phyloP scores from a whole-genome alignment of 768 basidiomycete genomes.

The Naematelia aurantialba region DNA sequence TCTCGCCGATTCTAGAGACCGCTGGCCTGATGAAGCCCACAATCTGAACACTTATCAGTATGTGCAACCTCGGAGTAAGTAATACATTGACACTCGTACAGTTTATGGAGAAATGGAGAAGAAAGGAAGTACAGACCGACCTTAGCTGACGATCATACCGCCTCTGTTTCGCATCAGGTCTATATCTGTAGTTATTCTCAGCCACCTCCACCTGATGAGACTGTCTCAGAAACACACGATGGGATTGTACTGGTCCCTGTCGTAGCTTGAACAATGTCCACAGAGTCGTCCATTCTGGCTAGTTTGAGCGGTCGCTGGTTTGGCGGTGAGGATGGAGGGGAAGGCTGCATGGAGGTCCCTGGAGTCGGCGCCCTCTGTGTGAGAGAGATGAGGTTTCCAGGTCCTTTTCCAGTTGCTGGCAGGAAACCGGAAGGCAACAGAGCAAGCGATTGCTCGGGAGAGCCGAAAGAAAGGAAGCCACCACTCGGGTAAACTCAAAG shows the following conservation, averaged over 20 bases:
- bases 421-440: too few relatives aligned
- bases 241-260: slow-evolving; percentile 35
- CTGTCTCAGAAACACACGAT: slow-evolving; percentile 25
- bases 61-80: too few relatives aligned
- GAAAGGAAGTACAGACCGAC: slow-evolving; percentile 52
- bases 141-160: slow-evolving; percentile 93
- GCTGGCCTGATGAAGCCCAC: slow-evolving; percentile 90
- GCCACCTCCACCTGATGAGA: not conserved
- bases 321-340: slow-evolving; percentile 10
- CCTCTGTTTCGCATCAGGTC: slow-evolving; percentile 80
- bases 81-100: too few relatives aligned
- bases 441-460: not conserved
- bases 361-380: too few relatives aligned
- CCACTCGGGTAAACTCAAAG: too few relatives aligned
- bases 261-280: slow-evolving; percentile 37
- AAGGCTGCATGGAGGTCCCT: slow-evolving; percentile 3
- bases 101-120: too few relatives aligned
- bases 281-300: slow-evolving; percentile 44
- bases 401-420: too few relatives aligned
- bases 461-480: not conserved
- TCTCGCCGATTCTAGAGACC: slow-evolving; percentile 76
- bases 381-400: too few relatives aligned
- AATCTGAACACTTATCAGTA: slow-evolving; percentile 56
- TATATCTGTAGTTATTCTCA: slow-evolving; percentile 52
- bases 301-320: slow-evolving; percentile 31